These are phyloP conservation scores for Beauveria pseudobassiana DNA, from an alignment of 2,329 filamentous ascomycete species.

Conservation along the genomic window DNA sequence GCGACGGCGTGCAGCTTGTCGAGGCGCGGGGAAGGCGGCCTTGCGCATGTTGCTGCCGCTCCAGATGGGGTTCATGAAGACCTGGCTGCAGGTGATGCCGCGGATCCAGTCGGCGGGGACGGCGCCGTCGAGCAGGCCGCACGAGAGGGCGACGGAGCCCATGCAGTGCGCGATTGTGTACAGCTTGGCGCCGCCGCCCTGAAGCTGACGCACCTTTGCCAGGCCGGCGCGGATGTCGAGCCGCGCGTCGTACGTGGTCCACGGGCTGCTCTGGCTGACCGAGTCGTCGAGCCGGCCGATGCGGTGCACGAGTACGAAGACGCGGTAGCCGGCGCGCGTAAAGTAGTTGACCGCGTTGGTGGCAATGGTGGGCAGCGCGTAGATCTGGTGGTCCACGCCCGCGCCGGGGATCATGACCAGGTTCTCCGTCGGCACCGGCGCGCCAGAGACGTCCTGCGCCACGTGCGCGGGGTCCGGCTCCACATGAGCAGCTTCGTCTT, in stretches of 20 bases:
- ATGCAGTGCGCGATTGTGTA: conserved; percentile 58
- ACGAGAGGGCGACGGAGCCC: conserved; percentile 51
- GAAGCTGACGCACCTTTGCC: conserved; percentile 39
- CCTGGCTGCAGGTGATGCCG: conserved; percentile 52
- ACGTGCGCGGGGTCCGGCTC: conserved; percentile 33
- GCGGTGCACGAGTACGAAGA: conserved; percentile 50
- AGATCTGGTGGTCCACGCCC: conserved; percentile 56
- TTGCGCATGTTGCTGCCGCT: conserved; percentile 49
- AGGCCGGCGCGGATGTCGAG: conserved; percentile 52
- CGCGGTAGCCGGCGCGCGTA: conserved; percentile 50
- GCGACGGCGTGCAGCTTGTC: not conserved
- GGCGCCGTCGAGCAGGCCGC: conserved; percentile 54
- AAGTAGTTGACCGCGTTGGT: conserved; percentile 58
- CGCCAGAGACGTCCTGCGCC: conserved; percentile 18
- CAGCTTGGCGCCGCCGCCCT: conserved; percentile 28
- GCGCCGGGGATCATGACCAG: conserved; percentile 57
- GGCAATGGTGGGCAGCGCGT: conserved; percentile 53
- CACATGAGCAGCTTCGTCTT: conserved; percentile 48
- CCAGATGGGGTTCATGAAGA: conserved; percentile 58
- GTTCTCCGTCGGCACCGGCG: conserved; percentile 27
- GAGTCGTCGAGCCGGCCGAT: conserved; percentile 46
- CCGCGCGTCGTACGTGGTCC: conserved; percentile 53
- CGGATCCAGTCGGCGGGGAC: conserved; percentile 49
- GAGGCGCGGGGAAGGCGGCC: conserved; percentile 49
- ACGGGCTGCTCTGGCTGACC: conserved; percentile 35